Evolutionary conservation across 441 rosid genomes (phyloP).

Genomic region (Erodium chrysanthum): DNA sequence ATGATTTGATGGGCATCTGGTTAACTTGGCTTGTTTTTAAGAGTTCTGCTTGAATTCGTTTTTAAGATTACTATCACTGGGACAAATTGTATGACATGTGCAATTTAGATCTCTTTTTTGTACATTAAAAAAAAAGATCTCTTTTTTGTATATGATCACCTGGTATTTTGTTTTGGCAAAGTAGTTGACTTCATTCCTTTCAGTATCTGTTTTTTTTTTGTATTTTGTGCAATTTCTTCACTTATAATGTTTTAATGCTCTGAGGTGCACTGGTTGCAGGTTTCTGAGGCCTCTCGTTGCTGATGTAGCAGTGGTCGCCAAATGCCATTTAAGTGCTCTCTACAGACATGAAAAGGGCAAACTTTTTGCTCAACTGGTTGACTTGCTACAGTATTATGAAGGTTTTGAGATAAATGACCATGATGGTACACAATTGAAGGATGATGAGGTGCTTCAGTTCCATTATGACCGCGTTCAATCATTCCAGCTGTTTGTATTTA

Average conservation of each 20-base stretch:
- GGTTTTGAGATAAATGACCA: constrained; percentile 96
- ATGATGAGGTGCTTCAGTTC: constrained; percentile 83
- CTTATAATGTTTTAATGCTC: constrained; percentile 5
- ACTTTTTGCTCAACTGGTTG: constrained; percentile 87
- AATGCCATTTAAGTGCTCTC: constrained; percentile 83
- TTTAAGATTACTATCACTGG: not conserved
- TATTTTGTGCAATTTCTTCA: constrained; percentile 5
- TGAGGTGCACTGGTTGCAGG: constrained; percentile 32
- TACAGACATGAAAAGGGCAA: constrained; percentile 80
- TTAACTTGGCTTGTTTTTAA: not conserved
- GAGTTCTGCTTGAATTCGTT: not conserved
- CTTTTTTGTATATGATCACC: not conserved
- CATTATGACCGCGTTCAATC: constrained; percentile 84
- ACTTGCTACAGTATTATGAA: constrained; percentile 76
- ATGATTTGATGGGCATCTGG: not conserved
- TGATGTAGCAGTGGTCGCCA: constrained; percentile 87
- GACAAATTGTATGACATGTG: not conserved
- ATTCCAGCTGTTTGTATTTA: constrained; percentile 82
- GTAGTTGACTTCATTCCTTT: not conserved
- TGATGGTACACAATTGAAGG: constrained; percentile 83
- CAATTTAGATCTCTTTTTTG: not conserved
- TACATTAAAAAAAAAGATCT: too few species aligned
- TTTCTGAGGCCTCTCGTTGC: constrained; percentile 94
- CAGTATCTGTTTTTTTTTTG: constrained; percentile 8
- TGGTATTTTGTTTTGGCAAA: not conserved